Conservation (phyloP, 768 basidiomycete species). For the Boletus bicolor region DNA sequence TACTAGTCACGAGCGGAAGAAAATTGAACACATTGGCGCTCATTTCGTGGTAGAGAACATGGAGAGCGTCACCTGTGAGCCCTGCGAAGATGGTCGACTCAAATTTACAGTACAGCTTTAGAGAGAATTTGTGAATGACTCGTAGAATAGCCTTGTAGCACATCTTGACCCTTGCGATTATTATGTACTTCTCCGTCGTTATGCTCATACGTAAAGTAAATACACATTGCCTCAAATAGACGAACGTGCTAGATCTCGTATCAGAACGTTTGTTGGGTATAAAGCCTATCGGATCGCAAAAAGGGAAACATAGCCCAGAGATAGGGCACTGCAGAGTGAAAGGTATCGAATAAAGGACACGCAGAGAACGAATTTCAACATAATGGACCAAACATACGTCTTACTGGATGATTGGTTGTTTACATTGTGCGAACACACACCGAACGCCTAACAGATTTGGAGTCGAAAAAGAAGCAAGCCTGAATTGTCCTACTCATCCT, state of each 20-base stretch:
- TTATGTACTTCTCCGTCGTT: not conserved
- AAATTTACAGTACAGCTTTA: slow-evolving; percentile 41
- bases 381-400: not conserved
- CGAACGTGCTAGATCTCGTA: not conserved
- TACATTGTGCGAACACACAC: not conserved
- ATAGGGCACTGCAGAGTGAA: not conserved
- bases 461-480: not conserved
- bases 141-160: not conserved
- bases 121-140: not conserved
- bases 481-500: slow-evolving; percentile 15
- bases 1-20: slow-evolving; percentile 61
- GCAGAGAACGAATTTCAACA: not conserved
- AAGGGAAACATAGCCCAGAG: not conserved
- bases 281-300: slow-evolving; percentile 1
- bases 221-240: not conserved
- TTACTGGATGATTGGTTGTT: not conserved
- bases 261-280: not conserved
- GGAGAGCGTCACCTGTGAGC: slow-evolving; percentile 44
- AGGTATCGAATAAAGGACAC: not conserved
- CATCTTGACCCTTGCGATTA: not conserved
- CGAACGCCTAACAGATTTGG: not conserved
- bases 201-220: not conserved
- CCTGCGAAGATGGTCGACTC: slow-evolving; percentile 39
- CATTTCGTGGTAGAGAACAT: slow-evolving; percentile 55
- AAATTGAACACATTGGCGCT: slow-evolving; percentile 54